Evolutionary conservation across 2,329 filamentous ascomycete genomes (phyloP).

Genomic region (Daldinia sp.): DNA sequence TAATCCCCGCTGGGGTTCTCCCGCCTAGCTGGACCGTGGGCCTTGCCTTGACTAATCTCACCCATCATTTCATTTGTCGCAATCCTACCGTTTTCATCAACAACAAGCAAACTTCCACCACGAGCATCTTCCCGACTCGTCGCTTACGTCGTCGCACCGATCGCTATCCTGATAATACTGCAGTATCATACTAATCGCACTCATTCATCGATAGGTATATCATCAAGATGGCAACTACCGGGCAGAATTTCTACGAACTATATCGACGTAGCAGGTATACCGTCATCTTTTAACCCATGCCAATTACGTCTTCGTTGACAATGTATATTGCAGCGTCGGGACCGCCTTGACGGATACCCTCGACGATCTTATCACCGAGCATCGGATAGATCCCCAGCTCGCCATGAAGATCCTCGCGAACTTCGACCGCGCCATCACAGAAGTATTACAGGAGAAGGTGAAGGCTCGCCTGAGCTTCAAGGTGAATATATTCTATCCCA

Average conservation of each 20-base stretch:
- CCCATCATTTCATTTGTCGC: slow-evolving; percentile 22
- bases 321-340: slow-evolving; percentile 76
- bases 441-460: slow-evolving; percentile 91
- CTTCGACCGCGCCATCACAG: slow-evolving; percentile 93
- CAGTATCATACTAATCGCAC: not conserved
- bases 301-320: slow-evolving; percentile 36
- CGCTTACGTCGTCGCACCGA: not conserved
- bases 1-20: slow-evolving; percentile 1
- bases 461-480: slow-evolving; percentile 94
- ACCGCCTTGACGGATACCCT: slow-evolving; percentile 94
- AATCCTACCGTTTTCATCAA: slow-evolving; percentile 26
- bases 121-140: slow-evolving; percentile 1
- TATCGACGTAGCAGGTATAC: slow-evolving; percentile 96
- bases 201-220: not conserved
- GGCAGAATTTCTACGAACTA: slow-evolving; percentile 85
- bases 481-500: slow-evolving; percentile 64
- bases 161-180: slow-evolving; percentile 13
- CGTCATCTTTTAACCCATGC: slow-evolving; percentile 27
- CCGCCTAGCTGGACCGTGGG: not conserved
- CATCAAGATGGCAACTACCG: slow-evolving; percentile 58
- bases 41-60: slow-evolving; percentile 23
- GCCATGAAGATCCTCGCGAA: slow-evolving; percentile 98
- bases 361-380: slow-evolving; percentile 93
- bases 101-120: slow-evolving; percentile 8
- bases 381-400: slow-evolving; percentile 95